Evolutionary conservation across 306 rosid genomes (phyloP), one percentile per base, ranked within the genome.

Genomic region (Lathyrus oleraceus): DNA sequence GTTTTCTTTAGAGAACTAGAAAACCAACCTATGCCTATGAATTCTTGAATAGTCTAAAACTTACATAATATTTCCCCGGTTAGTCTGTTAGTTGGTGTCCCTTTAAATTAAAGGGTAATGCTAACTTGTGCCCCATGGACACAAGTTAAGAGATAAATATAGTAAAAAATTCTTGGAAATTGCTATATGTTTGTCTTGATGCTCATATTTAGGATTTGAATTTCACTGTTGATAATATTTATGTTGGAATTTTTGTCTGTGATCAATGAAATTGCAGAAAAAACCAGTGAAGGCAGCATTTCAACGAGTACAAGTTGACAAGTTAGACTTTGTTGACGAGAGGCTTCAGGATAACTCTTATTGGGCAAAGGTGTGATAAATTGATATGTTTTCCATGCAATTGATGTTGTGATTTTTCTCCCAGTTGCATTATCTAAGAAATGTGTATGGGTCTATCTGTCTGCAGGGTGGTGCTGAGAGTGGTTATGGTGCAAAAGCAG

Each of bases 401-500:
- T 60, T 45, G 27, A 14, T 49, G 35, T 6, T 10, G 69, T 8
- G 11, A 15, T 8, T 56, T 45, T 48, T 47, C 12, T 10, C 12
- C 30, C n/a, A 71, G 17, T 47, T 21, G 28, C 44, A 47, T 42
- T 49, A 27, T 61, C 51, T 39, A 28, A 13, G 45, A 39, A 69
- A 45, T 43, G 12, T 28, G 61, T 59, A 45, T 71, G 56, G 21
- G 30, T 70, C 68, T 73, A 72, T 80, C 61, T 72, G 43, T 74
- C 63, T 49, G 75, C 91, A 95, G 99, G 82, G 61, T 53, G 99
- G 99, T 70, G 97, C 97, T 5, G 97, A 91, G 17, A 64, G 0
- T 68, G 99, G 99, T 64, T 94, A 94, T 73, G 97, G 99, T 65
- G 97, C 99, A 69, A 95, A 95, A 89, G 99, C 97, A 23, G 85